These are phyloP conservation scores for Epithemia pelagica DNA, from an alignment of 108 stramenopile genomes.

Conservation along the genomic window DNA sequence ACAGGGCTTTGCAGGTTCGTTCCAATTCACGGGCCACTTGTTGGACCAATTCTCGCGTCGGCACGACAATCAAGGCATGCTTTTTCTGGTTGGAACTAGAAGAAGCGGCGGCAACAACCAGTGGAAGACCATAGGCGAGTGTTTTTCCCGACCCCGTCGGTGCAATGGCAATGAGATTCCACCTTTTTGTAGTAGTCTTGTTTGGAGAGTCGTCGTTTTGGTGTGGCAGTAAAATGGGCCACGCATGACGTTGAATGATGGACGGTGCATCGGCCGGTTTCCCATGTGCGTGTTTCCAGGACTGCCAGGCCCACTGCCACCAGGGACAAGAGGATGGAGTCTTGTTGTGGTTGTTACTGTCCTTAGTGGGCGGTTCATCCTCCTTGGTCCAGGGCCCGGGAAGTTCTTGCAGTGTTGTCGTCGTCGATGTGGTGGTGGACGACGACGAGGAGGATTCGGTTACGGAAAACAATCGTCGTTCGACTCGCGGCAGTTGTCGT, in stretches of 20 bases:
- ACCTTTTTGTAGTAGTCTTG: not conserved
- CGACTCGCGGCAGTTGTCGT: too few species aligned
- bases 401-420: too few species aligned
- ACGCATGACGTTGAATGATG: constrained; percentile 48
- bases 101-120: constrained; percentile 18
- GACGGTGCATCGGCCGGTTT: too few species aligned
- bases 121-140: constrained; percentile 48
- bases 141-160: constrained; percentile 74
- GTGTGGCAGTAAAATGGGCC: constrained; percentile 46
- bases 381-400: too few species aligned
- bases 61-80: constrained; percentile 62
- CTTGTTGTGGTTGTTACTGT: too few species aligned
- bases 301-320: too few species aligned
- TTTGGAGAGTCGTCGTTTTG: constrained; percentile 9
- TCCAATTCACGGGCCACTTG: constrained; percentile 52
- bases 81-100: constrained; percentile 6
- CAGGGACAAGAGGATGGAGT: too few species aligned
- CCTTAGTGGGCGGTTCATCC: too few species aligned
- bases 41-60: constrained; percentile 68
- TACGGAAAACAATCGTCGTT: too few species aligned
- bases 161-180: constrained; percentile 55
- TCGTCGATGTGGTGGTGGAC: too few species aligned
- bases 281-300: too few species aligned
- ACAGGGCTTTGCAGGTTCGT: not conserved
- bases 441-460: too few species aligned